Conservation (phyloP, 257 asterid genomes). For the Buddleja alternifolia region DNA sequence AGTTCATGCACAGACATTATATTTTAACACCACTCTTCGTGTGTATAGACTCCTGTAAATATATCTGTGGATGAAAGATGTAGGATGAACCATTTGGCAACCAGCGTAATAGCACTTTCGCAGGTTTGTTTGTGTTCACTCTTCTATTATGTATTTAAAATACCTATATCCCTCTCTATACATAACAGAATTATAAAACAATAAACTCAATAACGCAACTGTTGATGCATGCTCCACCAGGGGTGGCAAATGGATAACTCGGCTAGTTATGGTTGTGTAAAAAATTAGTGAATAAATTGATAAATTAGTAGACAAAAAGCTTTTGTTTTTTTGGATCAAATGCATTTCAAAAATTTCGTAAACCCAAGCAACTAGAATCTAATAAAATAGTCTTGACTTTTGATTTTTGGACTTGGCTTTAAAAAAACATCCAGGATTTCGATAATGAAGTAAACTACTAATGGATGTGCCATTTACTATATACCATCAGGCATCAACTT, state of each 20-base stretch:
- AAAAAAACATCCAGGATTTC: neutral
- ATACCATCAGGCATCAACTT: neutral
- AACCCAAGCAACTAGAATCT: neutral
- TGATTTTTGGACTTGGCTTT: neutral
- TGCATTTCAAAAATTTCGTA: neutral
- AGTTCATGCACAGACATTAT: neutral
- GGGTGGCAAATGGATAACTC: neutral
- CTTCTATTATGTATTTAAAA: neutral
- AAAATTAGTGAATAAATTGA: neutral
- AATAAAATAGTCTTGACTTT: neutral
- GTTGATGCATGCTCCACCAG: too few relatives aligned
- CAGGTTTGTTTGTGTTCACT: slow-evolving; percentile 59
- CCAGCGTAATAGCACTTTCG: slow-evolving; percentile 86
- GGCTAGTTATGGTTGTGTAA: neutral
- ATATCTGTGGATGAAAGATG: slow-evolving; percentile 81
- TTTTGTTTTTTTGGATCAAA: neutral
- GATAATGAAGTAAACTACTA: neutral
- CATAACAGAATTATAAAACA: too few relatives aligned
- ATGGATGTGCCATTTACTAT: neutral
- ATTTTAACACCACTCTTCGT: slow-evolving; percentile 32
- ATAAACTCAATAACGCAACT: too few relatives aligned
- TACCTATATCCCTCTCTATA: neutral
- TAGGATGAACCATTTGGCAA: slow-evolving; percentile 94
- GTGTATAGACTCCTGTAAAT: slow-evolving; percentile 62
- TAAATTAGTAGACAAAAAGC: neutral